These are phyloP conservation scores for Aspergillus egyptiacus DNA, from an alignment of 495 filamentous ascomycete species.

Conservation along the genomic window DNA sequence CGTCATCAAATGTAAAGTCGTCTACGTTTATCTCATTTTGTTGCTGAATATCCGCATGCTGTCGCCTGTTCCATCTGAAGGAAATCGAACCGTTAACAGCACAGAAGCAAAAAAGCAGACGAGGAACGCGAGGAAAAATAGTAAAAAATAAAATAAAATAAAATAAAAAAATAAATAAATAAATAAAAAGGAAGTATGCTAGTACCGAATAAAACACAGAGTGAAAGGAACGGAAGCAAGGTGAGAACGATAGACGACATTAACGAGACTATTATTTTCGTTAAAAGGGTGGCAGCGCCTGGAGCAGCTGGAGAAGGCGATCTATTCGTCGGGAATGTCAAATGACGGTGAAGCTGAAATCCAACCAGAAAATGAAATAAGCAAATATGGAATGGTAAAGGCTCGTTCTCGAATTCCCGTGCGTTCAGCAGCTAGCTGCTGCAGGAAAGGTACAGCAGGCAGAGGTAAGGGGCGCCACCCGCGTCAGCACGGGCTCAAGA, in stretches of 20 bases:
- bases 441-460: slow-evolving; percentile 3
- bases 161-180: slow-evolving; percentile 1
- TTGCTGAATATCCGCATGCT: not conserved
- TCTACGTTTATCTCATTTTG: slow-evolving; percentile 5
- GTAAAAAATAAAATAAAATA: slow-evolving; percentile 13
- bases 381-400: slow-evolving; percentile 12
- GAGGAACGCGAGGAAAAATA: no score
- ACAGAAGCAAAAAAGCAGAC: not conserved
- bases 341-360: slow-evolving; percentile 7
- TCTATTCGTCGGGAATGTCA: slow-evolving; percentile 17
- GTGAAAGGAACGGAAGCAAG: slow-evolving; percentile 1
- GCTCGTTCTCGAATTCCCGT: slow-evolving; percentile 7
- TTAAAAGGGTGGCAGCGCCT: slow-evolving; percentile 7
- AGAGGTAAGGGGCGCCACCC: slow-evolving; percentile 3
- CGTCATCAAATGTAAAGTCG: not conserved
- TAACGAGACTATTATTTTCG: slow-evolving; percentile 5
- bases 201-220: slow-evolving; percentile 2
- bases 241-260: slow-evolving; percentile 7
- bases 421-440: not conserved
- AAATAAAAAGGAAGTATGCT: not conserved
- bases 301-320: slow-evolving; percentile 18
- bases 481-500: not conserved
- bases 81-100: not conserved
- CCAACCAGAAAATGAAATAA: slow-evolving; percentile 15
- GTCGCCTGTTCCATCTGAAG: not conserved